These are phyloP conservation scores for Trichoderma hamatum DNA, from an alignment of 2,329 filamentous ascomycete species.

Conservation along the genomic window DNA sequence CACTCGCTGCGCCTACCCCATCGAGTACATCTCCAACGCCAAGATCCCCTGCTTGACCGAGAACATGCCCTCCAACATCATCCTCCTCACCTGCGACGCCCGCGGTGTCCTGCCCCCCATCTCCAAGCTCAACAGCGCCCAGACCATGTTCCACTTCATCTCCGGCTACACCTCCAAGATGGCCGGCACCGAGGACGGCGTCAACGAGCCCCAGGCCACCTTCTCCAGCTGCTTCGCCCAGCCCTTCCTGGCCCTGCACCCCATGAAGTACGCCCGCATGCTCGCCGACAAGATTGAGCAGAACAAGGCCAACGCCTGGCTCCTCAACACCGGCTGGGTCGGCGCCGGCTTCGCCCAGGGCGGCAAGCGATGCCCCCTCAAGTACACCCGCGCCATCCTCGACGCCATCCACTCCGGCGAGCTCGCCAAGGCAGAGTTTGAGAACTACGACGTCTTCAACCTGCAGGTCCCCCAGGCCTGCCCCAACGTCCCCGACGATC, in stretches of 20 bases:
- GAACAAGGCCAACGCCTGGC: conserved; percentile 95
- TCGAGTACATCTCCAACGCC: conserved; percentile 98
- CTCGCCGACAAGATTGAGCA: conserved; percentile 95
- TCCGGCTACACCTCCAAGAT: conserved; percentile 99
- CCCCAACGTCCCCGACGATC: conserved; percentile 83
- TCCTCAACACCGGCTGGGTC: conserved; percentile 98
- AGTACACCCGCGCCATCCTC: conserved; percentile 98
- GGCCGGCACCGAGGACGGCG: conserved; percentile 96
- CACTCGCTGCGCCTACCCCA: conserved; percentile 97
- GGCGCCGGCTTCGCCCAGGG: conserved; percentile 88
- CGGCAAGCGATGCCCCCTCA: conserved; percentile 95
- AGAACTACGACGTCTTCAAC: conserved; percentile 96
- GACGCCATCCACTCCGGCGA: conserved; percentile 97
- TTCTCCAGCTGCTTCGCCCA: conserved; percentile 99
- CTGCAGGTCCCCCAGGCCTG: conserved; percentile 92
- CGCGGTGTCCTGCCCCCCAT: conserved; percentile 97
- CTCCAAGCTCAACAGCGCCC: conserved; percentile 89
- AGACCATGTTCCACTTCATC: conserved; percentile 99
- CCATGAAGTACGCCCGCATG: conserved; percentile 99
- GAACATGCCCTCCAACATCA: conserved; percentile 93
- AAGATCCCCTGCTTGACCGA: conserved; percentile 93
- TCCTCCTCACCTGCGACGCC: conserved; percentile 96
- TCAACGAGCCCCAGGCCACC: conserved; percentile 95
- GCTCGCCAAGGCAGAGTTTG: conserved; percentile 89
- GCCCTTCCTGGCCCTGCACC: conserved; percentile 97